Percentiles rank a stretch among this genome's conserved stretches.
These are phyloP conservation scores for Termitomyces sp. DNA, from an alignment of 768 basidiomycete genomes.

Conservation along the genomic window DNA sequence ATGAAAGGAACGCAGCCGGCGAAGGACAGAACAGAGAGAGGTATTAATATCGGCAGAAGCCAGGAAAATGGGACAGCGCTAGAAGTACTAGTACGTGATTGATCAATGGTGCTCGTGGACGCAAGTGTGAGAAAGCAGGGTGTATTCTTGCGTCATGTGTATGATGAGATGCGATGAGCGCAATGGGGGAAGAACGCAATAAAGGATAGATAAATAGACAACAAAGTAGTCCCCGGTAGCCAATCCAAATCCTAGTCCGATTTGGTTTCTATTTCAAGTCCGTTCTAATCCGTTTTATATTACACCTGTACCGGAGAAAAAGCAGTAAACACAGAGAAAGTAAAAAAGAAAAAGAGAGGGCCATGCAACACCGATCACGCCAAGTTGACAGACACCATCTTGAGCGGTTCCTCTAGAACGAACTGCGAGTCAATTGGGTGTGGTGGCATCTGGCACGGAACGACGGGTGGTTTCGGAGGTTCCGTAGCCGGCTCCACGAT, in stretches of 20 bases:
- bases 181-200: not conserved
- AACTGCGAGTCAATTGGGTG: conserved; percentile 8
- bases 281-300: not conserved
- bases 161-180: not conserved
- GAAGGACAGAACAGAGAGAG: not conserved
- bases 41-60: not conserved
- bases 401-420: conserved; percentile 11
- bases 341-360: not conserved
- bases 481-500: not conserved
- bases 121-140: not conserved
- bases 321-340: not conserved
- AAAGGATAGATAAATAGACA: not conserved
- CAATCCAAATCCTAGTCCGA: not conserved
- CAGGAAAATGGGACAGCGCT: not conserved
- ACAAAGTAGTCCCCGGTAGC: not conserved
- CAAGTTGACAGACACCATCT: conserved; percentile 11
- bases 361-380: not conserved
- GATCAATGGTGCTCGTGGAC: not conserved
- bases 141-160: not conserved
- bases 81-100: not conserved
- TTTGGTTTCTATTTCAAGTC: conserved; percentile 1
- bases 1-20: not conserved
- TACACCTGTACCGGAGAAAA: not conserved
- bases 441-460: not conserved
- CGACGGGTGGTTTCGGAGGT: not conserved